A percentile compares a stretch with the other conserved stretches of the same genome.
These are phyloP conservation scores for Trichoderma guizhouense DNA, from an alignment of 2,329 filamentous ascomycete species.

Conservation along the genomic window DNA sequence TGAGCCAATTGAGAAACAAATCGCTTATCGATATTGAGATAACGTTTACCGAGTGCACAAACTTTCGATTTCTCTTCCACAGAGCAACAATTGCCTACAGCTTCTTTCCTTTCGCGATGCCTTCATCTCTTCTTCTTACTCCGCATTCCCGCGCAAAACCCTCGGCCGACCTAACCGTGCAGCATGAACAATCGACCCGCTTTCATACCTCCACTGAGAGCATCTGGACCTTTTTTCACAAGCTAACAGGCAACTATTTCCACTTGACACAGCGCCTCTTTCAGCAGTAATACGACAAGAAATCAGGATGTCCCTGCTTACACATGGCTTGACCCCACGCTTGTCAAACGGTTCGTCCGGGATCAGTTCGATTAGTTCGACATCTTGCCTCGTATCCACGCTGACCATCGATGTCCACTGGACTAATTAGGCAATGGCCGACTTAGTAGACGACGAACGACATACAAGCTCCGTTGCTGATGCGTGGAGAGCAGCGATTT, in stretches of 20 bases:
- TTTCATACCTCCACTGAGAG: background rate
- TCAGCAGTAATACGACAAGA: background rate
- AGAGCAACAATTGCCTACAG: background rate
- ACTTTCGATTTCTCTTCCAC: background rate
- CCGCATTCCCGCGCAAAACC: background rate
- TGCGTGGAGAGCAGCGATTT: background rate
- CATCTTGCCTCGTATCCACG: background rate
- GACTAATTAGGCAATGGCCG: conserved; percentile 5
- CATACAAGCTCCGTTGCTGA: background rate
- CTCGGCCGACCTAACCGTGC: background rate
- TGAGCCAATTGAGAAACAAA: background rate
- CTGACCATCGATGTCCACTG: background rate
- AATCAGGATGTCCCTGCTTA: background rate
- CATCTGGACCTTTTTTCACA: background rate
- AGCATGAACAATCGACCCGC: background rate
- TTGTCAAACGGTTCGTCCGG: background rate
- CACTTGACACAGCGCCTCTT: background rate
- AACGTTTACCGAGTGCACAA: background rate
- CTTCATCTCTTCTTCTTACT: background rate
- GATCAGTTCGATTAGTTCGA: background rate
- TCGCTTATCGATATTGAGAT: background rate
- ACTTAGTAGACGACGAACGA: background rate
- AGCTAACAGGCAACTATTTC: background rate
- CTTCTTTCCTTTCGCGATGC: background rate
- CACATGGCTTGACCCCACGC: background rate